phyloP scores from a whole-genome alignment of 129 eudicot species.

The Flaveria robusta region DNA sequence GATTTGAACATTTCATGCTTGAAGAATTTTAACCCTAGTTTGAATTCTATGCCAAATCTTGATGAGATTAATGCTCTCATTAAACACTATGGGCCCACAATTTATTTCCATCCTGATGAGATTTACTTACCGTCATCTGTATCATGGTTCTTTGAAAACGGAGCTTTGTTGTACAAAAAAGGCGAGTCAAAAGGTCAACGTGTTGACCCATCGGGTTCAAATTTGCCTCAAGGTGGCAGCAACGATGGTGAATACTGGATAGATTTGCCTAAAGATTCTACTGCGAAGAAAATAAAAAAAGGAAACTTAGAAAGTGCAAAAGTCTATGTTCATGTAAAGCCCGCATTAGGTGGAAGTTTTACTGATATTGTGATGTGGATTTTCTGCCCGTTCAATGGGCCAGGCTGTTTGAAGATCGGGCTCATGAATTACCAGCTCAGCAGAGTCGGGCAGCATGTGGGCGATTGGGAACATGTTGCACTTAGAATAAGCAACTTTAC shows the following conservation, averaged over 20 bases:
- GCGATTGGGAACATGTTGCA: slow-evolving; percentile 95
- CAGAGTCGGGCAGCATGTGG: slow-evolving; percentile 77
- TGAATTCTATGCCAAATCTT: slow-evolving; percentile 80
- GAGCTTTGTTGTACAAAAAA: slow-evolving; percentile 57
- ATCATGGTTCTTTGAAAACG: slow-evolving; percentile 78
- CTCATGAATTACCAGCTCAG: slow-evolving; percentile 53
- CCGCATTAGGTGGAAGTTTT: slow-evolving; percentile 84
- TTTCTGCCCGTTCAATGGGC: slow-evolving; percentile 91
- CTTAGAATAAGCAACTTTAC: slow-evolving; percentile 88
- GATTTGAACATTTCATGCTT: slow-evolving; percentile 61
- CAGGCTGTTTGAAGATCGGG: slow-evolving; percentile 72
- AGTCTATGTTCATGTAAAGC: slow-evolving; percentile 80
- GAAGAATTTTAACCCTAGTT: slow-evolving; percentile 51
- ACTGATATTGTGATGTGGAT: slow-evolving; percentile 92
- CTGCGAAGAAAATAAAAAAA: slow-evolving; percentile 48
- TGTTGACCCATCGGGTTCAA: slow-evolving; percentile 64
- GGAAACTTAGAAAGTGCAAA: slow-evolving; percentile 77
- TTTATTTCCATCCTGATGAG: slow-evolving; percentile 84
- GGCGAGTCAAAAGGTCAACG: slow-evolving; percentile 51
- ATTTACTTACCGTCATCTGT: slow-evolving; percentile 85
- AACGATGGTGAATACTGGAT: slow-evolving; percentile 84
- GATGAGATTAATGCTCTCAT: slow-evolving; percentile 79
- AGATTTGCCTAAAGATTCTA: slow-evolving; percentile 61
- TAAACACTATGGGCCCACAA: slow-evolving; percentile 76
- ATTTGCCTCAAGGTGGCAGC: slow-evolving; percentile 73